Evolutionary conservation across 2,329 filamentous ascomycete genomes (phyloP), one percentile per base, ranked within the genome.

Genomic region (Huntiella savannae): DNA sequence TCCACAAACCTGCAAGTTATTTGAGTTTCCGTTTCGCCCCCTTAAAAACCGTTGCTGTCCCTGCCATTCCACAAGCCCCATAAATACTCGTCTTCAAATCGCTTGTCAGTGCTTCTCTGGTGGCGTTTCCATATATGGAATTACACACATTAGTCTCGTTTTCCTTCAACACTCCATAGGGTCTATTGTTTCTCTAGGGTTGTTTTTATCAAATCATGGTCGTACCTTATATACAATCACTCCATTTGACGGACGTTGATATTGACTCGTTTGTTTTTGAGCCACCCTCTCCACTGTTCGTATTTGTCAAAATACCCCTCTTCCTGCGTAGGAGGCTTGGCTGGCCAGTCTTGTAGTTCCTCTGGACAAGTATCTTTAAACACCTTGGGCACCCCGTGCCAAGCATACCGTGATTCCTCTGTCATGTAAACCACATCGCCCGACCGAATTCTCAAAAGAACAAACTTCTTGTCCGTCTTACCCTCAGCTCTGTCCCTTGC

Each of bases 331-430:
- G 33, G 22, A 28, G 11, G 8, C 22, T 34, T 33, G 2, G 68
- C 67, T 0, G 87, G 87, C 87, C 87, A 96, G 37, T 79, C 65
- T 48, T 67, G 63, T 43, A 96, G 60, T 60, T 78, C 82, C 0
- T 64, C 64, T 0, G 88, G 88, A 60, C 87, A 96, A 0, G 84
- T 93, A 1, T 65, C 73, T 40, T 75, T 71, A 33, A 95, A 57
- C 10, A 96, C 79, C 59, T 87, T 91, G 4, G 91, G 87, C 10
- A 96, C 86, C 10, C 83, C 87, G 63, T 96, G 91, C 88, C 88
- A 96, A 2, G 88, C 87, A 61, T 85, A 93, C 38, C 91, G 70
- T 3, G 83, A 80, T 49, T 76, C 68, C 15, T 80, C 73, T 43
- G 75, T 78, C 88, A 98, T 96, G 57, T 92, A 86, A 1, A 96